Evolutionary conservation across 176 grass and related monocot species (phyloP).

Genomic region (Urochloa ruziziensis): DNA sequence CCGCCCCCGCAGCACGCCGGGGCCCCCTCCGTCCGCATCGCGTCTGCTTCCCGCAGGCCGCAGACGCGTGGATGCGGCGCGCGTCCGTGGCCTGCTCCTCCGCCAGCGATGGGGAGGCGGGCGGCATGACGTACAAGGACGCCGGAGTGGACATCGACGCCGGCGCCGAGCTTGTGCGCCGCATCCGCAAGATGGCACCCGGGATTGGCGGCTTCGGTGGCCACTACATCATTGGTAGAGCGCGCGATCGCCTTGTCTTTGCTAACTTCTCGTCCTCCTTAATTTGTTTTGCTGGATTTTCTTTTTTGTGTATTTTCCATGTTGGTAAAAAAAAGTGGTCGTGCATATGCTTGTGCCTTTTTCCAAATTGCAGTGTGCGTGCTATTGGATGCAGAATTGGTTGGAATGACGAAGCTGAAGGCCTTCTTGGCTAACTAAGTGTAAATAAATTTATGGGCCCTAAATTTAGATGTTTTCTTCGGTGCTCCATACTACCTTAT

Average conservation of each 20-base stretch:
- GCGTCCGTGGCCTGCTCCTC: constrained; percentile 31
- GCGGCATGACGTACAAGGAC: too few relatives aligned
- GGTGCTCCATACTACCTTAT: too few relatives aligned
- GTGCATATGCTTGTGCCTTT: too few relatives aligned
- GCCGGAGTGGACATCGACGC: too few relatives aligned
- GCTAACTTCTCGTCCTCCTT: neutral
- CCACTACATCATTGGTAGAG: constrained; percentile 58
- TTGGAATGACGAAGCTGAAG: neutral
- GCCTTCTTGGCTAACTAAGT: neutral
- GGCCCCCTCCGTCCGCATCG: neutral
- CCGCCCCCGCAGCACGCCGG: neutral
- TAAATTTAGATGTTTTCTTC: too few relatives aligned
- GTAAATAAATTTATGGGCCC: neutral
- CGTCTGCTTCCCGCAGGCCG: neutral
- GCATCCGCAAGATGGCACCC: too few relatives aligned
- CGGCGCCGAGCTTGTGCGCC: too few relatives aligned
- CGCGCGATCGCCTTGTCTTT: neutral
- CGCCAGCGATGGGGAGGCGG: too few relatives aligned
- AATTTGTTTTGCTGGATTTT: neutral
- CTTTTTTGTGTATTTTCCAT: neutral
- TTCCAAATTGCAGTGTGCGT: neutral
- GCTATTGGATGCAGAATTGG: neutral
- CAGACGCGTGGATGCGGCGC: constrained; percentile 4
- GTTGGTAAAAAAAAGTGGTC: too few relatives aligned
- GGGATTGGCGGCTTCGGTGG: too few relatives aligned